These are phyloP conservation scores for Podila minutissima DNA, from an alignment of 192 early-diverging fungal genomes.

Conservation along the genomic window DNA sequence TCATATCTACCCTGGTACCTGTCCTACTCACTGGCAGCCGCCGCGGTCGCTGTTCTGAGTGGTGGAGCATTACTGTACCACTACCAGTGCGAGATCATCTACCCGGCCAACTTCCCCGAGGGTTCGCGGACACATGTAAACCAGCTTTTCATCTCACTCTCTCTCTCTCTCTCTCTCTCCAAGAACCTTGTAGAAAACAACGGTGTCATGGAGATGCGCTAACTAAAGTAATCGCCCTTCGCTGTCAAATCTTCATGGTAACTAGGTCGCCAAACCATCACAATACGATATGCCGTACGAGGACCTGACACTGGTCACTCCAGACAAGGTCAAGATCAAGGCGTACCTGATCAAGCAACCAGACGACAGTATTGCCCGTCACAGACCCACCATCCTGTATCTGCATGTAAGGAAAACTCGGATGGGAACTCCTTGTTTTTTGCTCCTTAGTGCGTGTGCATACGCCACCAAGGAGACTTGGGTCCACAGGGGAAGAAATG, in stretches of 20 bases:
- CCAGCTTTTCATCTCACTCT: neutral
- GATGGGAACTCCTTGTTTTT: neutral
- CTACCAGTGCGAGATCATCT: constrained; percentile 83
- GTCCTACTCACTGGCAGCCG: constrained; percentile 55
- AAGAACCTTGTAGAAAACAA: neutral
- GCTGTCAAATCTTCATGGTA: too few relatives aligned
- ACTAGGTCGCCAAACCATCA: constrained; percentile 74
- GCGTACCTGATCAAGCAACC: constrained; percentile 80
- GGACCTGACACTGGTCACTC: constrained; percentile 76
- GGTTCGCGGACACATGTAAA: constrained; percentile 61
- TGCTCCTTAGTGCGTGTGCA: neutral
- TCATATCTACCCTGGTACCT: constrained; percentile 58
- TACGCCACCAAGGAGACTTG: neutral
- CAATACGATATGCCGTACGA: constrained; percentile 70
- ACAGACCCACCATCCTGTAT: constrained; percentile 83
- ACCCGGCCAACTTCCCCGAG: constrained; percentile 71
- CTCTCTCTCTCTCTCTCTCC: too few relatives aligned
- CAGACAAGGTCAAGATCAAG: constrained; percentile 82
- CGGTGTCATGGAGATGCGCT: too few relatives aligned
- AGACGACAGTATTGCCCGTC: constrained; percentile 63
- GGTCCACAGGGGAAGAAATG: too few relatives aligned
- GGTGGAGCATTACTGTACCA: constrained; percentile 66
- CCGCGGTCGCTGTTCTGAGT: constrained; percentile 54
- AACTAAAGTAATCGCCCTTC: neutral
- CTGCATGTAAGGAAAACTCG: constrained; percentile 70